A percentile compares a stretch with the other conserved stretches of the same genome.
phyloP scores from a whole-genome alignment of 176 grass and related monocot genomes.

The Otatea glauca region DNA sequence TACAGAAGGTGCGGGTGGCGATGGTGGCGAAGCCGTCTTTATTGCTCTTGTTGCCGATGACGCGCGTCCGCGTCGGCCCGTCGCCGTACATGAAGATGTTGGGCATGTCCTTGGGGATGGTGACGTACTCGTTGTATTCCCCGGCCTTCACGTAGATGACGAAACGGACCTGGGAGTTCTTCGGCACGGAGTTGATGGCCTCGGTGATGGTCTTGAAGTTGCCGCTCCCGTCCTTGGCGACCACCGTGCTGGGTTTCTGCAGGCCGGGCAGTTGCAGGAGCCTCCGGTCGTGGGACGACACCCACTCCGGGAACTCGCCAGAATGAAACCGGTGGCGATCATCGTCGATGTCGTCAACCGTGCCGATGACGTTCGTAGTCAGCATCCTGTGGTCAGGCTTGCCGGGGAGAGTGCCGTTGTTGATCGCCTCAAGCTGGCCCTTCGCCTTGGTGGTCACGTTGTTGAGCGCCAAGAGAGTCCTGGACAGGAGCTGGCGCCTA shows the following conservation, averaged over 20 bases:
- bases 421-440: constrained; percentile 42
- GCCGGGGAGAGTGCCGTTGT: background rate
- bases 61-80: constrained; percentile 53
- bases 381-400: constrained; percentile 36
- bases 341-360: constrained; percentile 46
- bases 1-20: constrained; percentile 73
- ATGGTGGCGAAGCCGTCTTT: constrained; percentile 57
- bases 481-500: constrained; percentile 25
- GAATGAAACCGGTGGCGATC: background rate
- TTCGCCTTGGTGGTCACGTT: constrained; percentile 39
- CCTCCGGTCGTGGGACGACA: constrained; percentile 58
- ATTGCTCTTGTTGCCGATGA: constrained; percentile 67
- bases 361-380: constrained; percentile 36
- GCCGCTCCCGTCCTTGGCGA: constrained; percentile 87
- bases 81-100: constrained; percentile 96
- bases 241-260: constrained; percentile 69
- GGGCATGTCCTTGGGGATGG: constrained; percentile 47
- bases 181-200: constrained; percentile 62
- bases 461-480: constrained; percentile 24
- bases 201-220: constrained; percentile 82
- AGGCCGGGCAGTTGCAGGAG: constrained; percentile 42
- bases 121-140: constrained; percentile 76
- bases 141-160: constrained; percentile 95
- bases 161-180: constrained; percentile 46
- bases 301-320: constrained; percentile 53